Conservation (phyloP, 495 filamentous ascomycete species). For the Penicilliopsis zonata region DNA sequence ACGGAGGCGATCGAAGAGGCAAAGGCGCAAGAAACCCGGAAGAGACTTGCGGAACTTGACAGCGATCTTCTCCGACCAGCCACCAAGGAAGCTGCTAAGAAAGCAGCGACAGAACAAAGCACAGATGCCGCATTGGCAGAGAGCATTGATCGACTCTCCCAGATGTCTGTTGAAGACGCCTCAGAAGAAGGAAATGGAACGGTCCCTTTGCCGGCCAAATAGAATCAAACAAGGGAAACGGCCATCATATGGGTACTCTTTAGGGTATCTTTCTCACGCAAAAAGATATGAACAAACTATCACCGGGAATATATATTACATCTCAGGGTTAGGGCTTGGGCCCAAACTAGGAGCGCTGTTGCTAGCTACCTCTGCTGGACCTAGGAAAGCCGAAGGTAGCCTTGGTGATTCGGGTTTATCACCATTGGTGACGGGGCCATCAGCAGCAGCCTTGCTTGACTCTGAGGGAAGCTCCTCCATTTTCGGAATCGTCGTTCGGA, state of each 20-base stretch:
- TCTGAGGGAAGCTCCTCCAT: no score
- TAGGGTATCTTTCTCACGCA: no score
- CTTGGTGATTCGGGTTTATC: no score
- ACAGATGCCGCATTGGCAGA: slow-evolving; percentile 23
- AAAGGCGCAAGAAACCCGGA: slow-evolving; percentile 30
- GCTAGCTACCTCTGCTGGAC: no score
- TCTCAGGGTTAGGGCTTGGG: no score
- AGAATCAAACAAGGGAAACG: neutral
- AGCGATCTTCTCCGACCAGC: slow-evolving; percentile 24
- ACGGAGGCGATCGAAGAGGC: slow-evolving; percentile 40
- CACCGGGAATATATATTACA: no score
- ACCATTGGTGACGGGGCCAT: no score
- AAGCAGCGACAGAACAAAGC: slow-evolving; percentile 11
- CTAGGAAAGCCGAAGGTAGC: no score
- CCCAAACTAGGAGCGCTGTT: no score
- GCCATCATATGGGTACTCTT: no score
- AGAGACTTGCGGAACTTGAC: slow-evolving; percentile 33
- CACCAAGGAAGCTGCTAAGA: slow-evolving; percentile 19
- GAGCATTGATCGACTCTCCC: slow-evolving; percentile 26
- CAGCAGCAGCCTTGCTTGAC: no score
- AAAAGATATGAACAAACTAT: no score
- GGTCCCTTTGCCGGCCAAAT: neutral
- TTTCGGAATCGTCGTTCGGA: slow-evolving; percentile 21
- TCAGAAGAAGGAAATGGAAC: slow-evolving; percentile 12
- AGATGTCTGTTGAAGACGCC: slow-evolving; percentile 31